Evolutionary conservation across 805 yeast genomes (phyloP), one percentile per base, ranked within the genome.

Genomic region (Nakazawaea laoshanensis): DNA sequence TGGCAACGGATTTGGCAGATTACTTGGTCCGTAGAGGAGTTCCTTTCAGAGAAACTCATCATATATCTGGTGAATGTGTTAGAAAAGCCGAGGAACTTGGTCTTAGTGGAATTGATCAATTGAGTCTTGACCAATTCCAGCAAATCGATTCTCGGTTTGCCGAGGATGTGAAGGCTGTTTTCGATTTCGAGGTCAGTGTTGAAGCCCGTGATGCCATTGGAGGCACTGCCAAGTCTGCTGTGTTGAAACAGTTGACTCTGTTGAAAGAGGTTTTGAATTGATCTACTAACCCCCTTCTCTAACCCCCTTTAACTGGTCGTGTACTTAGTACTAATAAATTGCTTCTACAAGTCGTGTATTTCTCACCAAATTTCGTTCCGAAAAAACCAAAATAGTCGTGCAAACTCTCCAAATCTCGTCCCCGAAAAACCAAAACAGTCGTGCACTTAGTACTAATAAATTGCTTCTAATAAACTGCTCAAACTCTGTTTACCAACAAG

Each of bases 1-100:
- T 92, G 48, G 98, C 98, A 14, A 92, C 99, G 20, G 99, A 92
- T 56, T 70, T 92, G 47, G 99, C 99, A 25, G 99, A 92, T 57
- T 92, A 92, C 57, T 69, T 92, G 44, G 99, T 92, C 32, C 80
- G 96, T 64, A 88, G 81, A 58, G 98, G 98, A 40, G 98, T 92
- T 44, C 98, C 98, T 37, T 92, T 92, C 65, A 85, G 99, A 67
- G 97, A 92, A 62, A 92, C 98, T 1, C 99, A 92, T 63, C 97
- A 92, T 58, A 92, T 92, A 41, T 86, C 96, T 5, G 99, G 99
- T 37, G 95, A 87, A 58, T 92, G 96, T 63, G 99, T 92, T 29
- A 77, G 94, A 42, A 57, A 62, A 28, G 96, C 97, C 5, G 99
- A 92, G 63, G 88, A 74, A 40, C 59, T 67, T 39, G 70, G 70